These are phyloP conservation scores for Globisporangium orthogonon DNA, from an alignment of 352 stramenopile species.

Conservation along the genomic window DNA sequence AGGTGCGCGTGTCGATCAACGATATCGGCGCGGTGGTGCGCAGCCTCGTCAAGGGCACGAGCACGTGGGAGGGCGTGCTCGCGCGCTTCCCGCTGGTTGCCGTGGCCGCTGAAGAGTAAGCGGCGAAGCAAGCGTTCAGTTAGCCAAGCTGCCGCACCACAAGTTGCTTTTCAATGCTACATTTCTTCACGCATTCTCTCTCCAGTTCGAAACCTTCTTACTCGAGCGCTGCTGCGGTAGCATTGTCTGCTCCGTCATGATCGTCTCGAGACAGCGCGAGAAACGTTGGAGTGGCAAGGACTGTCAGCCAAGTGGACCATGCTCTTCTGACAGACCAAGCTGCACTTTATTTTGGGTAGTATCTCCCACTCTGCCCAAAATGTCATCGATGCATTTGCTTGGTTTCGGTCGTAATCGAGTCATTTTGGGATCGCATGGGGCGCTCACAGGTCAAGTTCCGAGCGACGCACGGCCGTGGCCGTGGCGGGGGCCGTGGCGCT, in stretches of 20 bases:
- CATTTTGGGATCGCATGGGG: constrained; percentile 31
- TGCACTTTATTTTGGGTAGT: too few species aligned
- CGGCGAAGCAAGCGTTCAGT: not conserved
- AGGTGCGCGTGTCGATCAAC: constrained; percentile 91
- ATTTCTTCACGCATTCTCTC: not conserved
- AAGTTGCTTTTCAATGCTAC: not conserved
- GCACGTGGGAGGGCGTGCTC: constrained; percentile 78
- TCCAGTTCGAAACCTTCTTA: not conserved
- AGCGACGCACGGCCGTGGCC: constrained; percentile 30
- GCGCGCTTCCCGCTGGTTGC: constrained; percentile 82
- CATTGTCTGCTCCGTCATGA: too few species aligned
- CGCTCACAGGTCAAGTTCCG: constrained; percentile 69
- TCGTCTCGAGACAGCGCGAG: too few species aligned
- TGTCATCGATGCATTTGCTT: too few species aligned
- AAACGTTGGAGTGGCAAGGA: too few species aligned
- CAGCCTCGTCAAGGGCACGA: constrained; percentile 80
- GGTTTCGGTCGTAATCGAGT: not conserved
- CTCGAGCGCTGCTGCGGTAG: too few species aligned
- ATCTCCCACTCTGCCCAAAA: too few species aligned
- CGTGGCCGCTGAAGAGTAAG: constrained; percentile 24
- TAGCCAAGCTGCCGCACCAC: too few species aligned
- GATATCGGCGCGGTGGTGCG: constrained; percentile 80
- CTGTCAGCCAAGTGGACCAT: too few species aligned
- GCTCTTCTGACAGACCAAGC: too few species aligned
- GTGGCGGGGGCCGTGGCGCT: not conserved